Conservation (phyloP, 192 early-diverging fungal species). For the Backusella tuberculispora region DNA sequence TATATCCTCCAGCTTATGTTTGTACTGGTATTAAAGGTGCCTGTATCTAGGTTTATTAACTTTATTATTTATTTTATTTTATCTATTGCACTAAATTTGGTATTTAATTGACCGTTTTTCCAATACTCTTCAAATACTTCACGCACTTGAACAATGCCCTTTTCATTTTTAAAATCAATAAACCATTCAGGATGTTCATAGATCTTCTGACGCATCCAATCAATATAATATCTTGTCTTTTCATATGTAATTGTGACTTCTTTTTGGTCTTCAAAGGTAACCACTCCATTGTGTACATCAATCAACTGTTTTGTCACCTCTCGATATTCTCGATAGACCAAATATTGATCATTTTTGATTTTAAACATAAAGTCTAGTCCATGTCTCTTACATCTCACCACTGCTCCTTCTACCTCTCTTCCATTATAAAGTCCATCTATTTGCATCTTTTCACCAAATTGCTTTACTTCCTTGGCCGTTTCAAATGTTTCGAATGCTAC, state of each 20-base stretch:
- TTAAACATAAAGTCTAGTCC: slow-evolving; percentile 79
- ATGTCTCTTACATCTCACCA: slow-evolving; percentile 72
- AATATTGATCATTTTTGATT: slow-evolving; percentile 94
- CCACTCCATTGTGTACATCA: slow-evolving; percentile 33
- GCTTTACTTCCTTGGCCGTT: slow-evolving; percentile 63
- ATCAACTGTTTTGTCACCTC: slow-evolving; percentile 81
- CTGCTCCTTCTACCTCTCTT: slow-evolving; percentile 88
- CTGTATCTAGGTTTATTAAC: no score
- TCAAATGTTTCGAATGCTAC: slow-evolving; percentile 60
- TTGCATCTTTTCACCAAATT: slow-evolving; percentile 70
- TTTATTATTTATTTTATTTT: no score
- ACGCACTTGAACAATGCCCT: slow-evolving; percentile 83
- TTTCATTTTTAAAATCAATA: slow-evolving; percentile 61
- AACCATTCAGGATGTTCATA: slow-evolving; percentile 68
- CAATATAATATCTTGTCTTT: slow-evolving; percentile 71
- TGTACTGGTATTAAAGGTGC: no score
- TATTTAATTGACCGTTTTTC: slow-evolving; percentile 34
- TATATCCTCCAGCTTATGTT: no score
- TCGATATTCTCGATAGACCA: slow-evolving; percentile 97
- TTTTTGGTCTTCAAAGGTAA: background rate
- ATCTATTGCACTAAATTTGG: no score
- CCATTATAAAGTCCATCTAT: slow-evolving; percentile 67
- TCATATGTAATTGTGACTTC: slow-evolving; percentile 45
- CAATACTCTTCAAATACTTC: slow-evolving; percentile 74
- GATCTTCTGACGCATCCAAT: slow-evolving; percentile 73